Evolutionary conservation across 345 rosid species (phyloP).

Genomic region (Erysimum cheiranthoides): DNA sequence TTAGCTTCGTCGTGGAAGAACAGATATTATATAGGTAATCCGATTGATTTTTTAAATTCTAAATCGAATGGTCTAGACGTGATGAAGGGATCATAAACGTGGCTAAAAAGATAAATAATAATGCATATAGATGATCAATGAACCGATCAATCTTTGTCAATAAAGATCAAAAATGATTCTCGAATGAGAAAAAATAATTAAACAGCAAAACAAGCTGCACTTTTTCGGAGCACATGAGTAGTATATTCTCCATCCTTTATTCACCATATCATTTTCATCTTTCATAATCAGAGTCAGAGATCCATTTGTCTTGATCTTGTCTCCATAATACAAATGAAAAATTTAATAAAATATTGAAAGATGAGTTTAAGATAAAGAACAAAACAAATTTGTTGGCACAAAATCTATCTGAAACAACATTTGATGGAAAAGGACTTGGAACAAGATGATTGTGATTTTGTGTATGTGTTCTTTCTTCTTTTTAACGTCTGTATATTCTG

Average conservation of each 20-base stretch:
- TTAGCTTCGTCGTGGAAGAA: background rate
- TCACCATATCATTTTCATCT: constrained; percentile 27
- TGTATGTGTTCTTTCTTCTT: background rate
- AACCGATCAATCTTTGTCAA: constrained; percentile 30
- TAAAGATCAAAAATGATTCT: constrained; percentile 31
- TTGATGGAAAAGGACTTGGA: background rate
- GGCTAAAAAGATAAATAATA: background rate
- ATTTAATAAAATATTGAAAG: background rate
- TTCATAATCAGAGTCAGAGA: constrained; percentile 1
- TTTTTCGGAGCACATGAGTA: constrained; percentile 31
- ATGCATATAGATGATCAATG: background rate
- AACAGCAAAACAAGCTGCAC: constrained; percentile 27
- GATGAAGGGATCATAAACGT: background rate
- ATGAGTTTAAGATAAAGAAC: background rate
- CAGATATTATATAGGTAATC: background rate
- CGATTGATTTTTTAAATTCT: background rate
- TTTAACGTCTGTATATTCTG: too few species aligned
- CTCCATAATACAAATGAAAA: constrained; percentile 2
- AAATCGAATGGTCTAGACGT: constrained; percentile 2
- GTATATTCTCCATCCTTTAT: constrained; percentile 26
- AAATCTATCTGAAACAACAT: background rate
- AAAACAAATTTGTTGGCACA: background rate
- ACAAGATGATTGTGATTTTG: background rate
- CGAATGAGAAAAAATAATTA: constrained; percentile 17
- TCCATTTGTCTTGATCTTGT: constrained; percentile 15